Base-by-base conservation (phyloP, 306 rosid genomes). In the Ormosia semicastrata region DNA sequence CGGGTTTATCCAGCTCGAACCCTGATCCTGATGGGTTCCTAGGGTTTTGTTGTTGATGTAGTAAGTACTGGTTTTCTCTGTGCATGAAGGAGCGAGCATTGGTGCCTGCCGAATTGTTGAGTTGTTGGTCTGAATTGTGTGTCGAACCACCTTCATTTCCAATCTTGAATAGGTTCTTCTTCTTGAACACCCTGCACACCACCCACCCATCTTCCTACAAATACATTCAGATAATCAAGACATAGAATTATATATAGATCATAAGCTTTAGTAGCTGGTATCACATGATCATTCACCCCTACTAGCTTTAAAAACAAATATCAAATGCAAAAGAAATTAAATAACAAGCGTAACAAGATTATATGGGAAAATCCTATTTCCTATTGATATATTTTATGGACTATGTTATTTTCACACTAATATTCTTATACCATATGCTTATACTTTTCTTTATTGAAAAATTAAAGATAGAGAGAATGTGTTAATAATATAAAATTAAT, bases 201-300 rank as follows among this genome's bases (percentile, higher is more conserved):
- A 95, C 99, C 99, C 98, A 95, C 0, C 99, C 98, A 32, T 95
- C 99, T 78, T 95, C 98, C 98, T 94, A n/a, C 81, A 83, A 66
- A 77, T 33, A 39, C 43, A 77, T n/a, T 43, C 49, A 43, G 12
- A 36, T 13, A 66, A 32, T 56, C 5, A 29, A 66, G 11, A 75
- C 34, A 8, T 29, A 39, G 1, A 43, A 24, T 24, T 24, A 24
- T 24, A 24, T 24, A 24, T 59, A 5, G 5, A 3, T 36, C 17
- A 59, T 43, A 7, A 37, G 18, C 77, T 5, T 18, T 44, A 24
- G 0, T 24, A 43, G 6, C 6, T 34, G 7, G 15, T 40, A 39
- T 40, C 57, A 12, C 37, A 1, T 43, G 24, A 11, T 18, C 14
- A 17, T 41, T 7, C 4, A 65, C n/a, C 14, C 33, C 8, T 47